Evolutionary conservation across 2,329 filamentous ascomycete genomes (phyloP), one percentile per base, ranked within the genome.

Genomic region (Talaromyces amestolkiae): DNA sequence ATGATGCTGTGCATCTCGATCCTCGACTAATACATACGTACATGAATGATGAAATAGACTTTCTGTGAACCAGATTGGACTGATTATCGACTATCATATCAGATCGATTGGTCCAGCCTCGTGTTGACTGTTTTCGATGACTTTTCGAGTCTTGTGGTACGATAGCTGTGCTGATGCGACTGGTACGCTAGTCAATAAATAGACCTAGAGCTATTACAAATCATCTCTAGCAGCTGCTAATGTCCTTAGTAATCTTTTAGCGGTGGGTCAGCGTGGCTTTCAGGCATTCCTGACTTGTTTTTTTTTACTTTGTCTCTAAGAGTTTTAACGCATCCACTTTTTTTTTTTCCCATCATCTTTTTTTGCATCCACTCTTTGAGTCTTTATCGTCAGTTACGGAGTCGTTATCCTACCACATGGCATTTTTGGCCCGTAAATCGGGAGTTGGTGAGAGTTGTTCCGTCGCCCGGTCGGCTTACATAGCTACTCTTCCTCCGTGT

Each of bases 321-420:
- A 47, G 13, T 39, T 49, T 22, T 15, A 51, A 17, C 27, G 15
- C 15, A 33, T 33, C 49, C 49, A 33, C 49, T 17, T 27, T 53
- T n/a, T 27, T 27, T 47, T 31, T 31, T 31, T 31, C 7, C 7
- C 7, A 6, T 24, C 22, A 31, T 31, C 24, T 2, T 51, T 27
- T 22, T 47, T 47, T 19, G 43, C 9, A 22, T 47, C 19, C 17
- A 19, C 6, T 31, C 27, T 31, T 31, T 6, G 27, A 31, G 3
- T 31, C 27, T 5, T 31, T 31, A 7, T 31, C 27, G 27, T 31
- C 10, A 10, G 35, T 3, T 35, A 35, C 27, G 51, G 31, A 56
- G 31, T 56, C 51, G 33, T 56, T 56, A 56, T 56, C 6, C 51
- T 37, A 37, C 51, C 51, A 56, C 33, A 56, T 56, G 53, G 53